These are phyloP conservation scores for Sugiyamaella pinicola DNA, from an alignment of 1,139 yeast species.

Conservation along the genomic window DNA sequence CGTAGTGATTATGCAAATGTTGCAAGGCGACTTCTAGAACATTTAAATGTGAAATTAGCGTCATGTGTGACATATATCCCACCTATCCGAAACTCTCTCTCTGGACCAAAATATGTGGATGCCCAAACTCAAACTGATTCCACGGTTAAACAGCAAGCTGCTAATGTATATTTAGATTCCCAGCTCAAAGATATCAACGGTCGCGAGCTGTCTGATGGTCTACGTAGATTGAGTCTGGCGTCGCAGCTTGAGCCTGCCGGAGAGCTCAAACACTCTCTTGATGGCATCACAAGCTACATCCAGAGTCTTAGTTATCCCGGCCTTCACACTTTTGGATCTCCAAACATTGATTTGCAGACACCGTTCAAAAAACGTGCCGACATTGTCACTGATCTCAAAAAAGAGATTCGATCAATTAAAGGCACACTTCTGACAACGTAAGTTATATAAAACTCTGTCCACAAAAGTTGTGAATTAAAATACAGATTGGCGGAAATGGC, in stretches of 20 bases:
- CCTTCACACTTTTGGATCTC: conserved; percentile 10
- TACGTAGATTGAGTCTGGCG: conserved; percentile 37
- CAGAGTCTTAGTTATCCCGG: conserved; percentile 22
- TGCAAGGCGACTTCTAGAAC: conserved; percentile 31
- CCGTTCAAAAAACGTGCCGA: conserved; percentile 20
- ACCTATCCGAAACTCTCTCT: conserved; percentile 27
- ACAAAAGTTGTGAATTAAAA: too few relatives aligned
- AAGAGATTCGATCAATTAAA: conserved; percentile 42
- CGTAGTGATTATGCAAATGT: conserved; percentile 38
- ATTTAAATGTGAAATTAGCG: conserved; percentile 31
- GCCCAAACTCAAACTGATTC: conserved; percentile 39
- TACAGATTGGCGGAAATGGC: too few relatives aligned
- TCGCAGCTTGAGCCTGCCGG: conserved; percentile 9
- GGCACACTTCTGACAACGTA: conserved; percentile 37
- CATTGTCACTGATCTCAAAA: conserved; percentile 34
- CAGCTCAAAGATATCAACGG: conserved; percentile 19
- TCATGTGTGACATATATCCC: conserved; percentile 32
- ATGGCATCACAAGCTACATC: conserved; percentile 22
- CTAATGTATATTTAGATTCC: conserved; percentile 7
- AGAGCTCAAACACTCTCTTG: conserved; percentile 24
- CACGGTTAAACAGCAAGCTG: conserved; percentile 7
- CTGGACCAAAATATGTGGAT: conserved; percentile 34
- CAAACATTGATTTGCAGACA: conserved; percentile 6
- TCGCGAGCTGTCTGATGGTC: conserved; percentile 12
- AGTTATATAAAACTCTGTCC: conserved; percentile 3